Percentiles rank a stretch among this genome's conserved stretches.
phyloP scores from a whole-genome alignment of 192 early-diverging fungal species.

The Linderina pennispora region DNA sequence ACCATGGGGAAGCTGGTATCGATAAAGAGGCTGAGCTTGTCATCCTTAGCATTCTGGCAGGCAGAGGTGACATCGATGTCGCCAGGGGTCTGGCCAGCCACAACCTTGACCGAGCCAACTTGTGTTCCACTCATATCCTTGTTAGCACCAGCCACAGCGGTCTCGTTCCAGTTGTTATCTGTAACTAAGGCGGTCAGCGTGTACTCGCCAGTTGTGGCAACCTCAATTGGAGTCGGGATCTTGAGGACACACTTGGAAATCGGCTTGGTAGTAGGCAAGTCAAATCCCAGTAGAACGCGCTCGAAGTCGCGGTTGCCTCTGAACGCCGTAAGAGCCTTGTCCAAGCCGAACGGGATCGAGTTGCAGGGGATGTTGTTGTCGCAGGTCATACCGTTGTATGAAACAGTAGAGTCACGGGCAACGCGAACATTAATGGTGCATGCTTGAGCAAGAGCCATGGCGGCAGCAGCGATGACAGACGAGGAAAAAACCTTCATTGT shows the following conservation, averaged over 20 bases:
- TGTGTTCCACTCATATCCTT: conserved; percentile 17
- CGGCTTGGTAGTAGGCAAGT: conserved; percentile 18
- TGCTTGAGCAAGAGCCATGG: background rate
- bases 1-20: conserved; percentile 16
- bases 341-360: conserved; percentile 14
- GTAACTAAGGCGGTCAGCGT: conserved; percentile 20
- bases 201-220: conserved; percentile 5
- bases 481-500: background rate
- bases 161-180: conserved; percentile 38
- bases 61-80: conserved; percentile 22
- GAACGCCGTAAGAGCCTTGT: conserved; percentile 21
- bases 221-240: conserved; percentile 16
- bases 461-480: background rate
- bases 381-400: conserved; percentile 32
- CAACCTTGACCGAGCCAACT: conserved; percentile 13
- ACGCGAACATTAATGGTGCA: conserved; percentile 8
- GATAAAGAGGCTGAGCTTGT: conserved; percentile 36
- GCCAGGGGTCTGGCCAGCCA: background rate
- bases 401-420: conserved; percentile 19
- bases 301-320: conserved; percentile 41
- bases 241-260: conserved; percentile 19
- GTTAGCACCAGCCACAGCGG: conserved; percentile 24
- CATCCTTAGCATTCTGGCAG: conserved; percentile 15
- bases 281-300: conserved; percentile 39
- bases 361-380: conserved; percentile 21